phyloP scores from a whole-genome alignment of 257 asterid genomes.

The Rhazya stricta region DNA sequence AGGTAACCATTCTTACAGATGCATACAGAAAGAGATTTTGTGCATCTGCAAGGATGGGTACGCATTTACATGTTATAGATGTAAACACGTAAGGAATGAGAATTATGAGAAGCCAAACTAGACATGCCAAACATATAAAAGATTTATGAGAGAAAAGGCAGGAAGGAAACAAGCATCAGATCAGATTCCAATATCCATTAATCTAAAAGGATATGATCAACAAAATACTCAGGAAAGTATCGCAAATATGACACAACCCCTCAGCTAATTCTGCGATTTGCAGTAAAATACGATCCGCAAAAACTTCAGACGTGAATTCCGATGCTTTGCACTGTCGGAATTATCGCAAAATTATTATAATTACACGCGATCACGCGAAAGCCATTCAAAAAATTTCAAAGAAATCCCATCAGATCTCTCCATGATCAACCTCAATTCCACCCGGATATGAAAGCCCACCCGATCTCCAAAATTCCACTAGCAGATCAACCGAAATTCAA shows the following conservation, averaged over 20 bases:
- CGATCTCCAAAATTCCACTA: neutral
- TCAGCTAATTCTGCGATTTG: neutral
- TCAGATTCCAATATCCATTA: constrained; percentile 12
- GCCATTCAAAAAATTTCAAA: constrained; percentile 3
- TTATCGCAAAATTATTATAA: neutral
- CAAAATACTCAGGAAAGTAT: neutral
- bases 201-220: neutral
- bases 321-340: neutral
- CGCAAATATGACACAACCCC: neutral
- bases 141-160: neutral
- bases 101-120: constrained; percentile 3
- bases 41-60: neutral
- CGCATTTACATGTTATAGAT: neutral
- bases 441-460: neutral
- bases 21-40: neutral
- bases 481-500: constrained; percentile 4
- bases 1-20: too few species aligned
- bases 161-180: constrained; percentile 4
- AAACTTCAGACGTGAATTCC: constrained; percentile 2
- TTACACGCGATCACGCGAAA: neutral
- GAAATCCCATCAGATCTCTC: constrained; percentile 20
- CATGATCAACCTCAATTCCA: constrained; percentile 23
- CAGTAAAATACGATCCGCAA: neutral
- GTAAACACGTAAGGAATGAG: neutral
- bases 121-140: neutral